A percentile compares a stretch with the other conserved stretches of the same genome.
These are phyloP conservation scores for Circinella minor DNA, from an alignment of 371 early-diverging fungal genomes.

Conservation along the genomic window DNA sequence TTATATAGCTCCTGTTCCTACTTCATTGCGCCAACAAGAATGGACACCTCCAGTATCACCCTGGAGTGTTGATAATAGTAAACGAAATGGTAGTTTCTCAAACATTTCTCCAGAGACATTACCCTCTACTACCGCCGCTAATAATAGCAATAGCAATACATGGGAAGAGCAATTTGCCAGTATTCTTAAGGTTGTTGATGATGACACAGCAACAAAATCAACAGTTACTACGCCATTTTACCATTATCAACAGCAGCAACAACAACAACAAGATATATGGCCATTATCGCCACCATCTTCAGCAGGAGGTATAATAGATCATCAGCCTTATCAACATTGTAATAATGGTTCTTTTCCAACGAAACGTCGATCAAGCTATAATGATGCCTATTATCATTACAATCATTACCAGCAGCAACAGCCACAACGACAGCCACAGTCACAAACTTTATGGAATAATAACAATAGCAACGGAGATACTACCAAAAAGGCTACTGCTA, in stretches of 20 bases:
- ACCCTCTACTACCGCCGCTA: background rate
- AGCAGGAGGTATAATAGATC: background rate
- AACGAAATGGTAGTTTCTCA: background rate
- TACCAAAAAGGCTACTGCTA: background rate
- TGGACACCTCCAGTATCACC: conserved; percentile 17
- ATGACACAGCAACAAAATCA: conserved; percentile 5
- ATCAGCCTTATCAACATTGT: too few relatives aligned
- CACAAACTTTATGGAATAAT: background rate
- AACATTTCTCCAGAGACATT: background rate
- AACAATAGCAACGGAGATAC: conserved; percentile 1
- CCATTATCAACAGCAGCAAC: background rate
- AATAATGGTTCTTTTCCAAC: background rate
- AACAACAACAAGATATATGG: background rate
- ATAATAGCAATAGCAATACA: background rate
- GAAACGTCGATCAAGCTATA: conserved; percentile 1
- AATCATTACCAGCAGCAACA: background rate
- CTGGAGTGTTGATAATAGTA: background rate
- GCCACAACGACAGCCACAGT: background rate
- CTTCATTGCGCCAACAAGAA: conserved; percentile 6
- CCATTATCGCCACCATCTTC: background rate
- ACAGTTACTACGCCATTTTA: too few relatives aligned
- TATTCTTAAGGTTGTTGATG: conserved; percentile 22
- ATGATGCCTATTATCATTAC: background rate
- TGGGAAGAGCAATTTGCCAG: conserved; percentile 27
- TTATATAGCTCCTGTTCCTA: background rate